Percentiles rank a stretch among this genome's conserved stretches.
phyloP scores from a whole-genome alignment of 2,329 filamentous ascomycete genomes.

The Ophiostoma tasmaniense region DNA sequence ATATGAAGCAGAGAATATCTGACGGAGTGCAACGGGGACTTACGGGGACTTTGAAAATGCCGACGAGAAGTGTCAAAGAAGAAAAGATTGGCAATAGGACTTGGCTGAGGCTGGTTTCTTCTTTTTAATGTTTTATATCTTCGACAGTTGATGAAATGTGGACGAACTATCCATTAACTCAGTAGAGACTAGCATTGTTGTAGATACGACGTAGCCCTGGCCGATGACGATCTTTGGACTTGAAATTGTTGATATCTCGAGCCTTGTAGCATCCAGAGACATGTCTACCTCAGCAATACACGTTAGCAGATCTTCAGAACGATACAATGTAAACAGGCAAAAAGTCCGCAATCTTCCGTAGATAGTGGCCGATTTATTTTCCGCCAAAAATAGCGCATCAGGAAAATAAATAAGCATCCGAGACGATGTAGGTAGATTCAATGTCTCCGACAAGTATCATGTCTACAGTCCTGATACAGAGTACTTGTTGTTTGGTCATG shows the following conservation, averaged over 20 bases:
- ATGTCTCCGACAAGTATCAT: neutral
- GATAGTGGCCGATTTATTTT: constrained; percentile 3
- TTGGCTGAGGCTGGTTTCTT: neutral
- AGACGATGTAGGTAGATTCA: neutral
- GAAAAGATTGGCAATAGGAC: neutral
- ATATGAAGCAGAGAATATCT: neutral
- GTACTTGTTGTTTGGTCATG: neutral
- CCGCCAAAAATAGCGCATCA: constrained; percentile 7
- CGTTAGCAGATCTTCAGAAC: neutral
- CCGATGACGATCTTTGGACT: too few relatives aligned
- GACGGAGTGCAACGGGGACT: neutral
- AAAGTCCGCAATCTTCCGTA: neutral
- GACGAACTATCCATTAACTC: neutral
- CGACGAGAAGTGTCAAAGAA: neutral
- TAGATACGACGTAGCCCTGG: too few relatives aligned
- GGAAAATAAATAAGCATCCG: constrained; percentile 8
- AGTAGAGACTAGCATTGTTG: too few relatives aligned
- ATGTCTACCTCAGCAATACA: neutral
- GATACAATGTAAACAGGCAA: neutral
- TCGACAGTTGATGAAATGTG: neutral
- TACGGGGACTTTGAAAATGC: neutral
- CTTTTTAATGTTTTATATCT: neutral
- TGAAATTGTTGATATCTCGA: neutral
- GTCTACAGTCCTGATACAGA: neutral
- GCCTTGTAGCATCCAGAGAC: neutral